Evolutionary conservation across 2,329 filamentous ascomycete genomes (phyloP).

Genomic region (Penicillium sp.): DNA sequence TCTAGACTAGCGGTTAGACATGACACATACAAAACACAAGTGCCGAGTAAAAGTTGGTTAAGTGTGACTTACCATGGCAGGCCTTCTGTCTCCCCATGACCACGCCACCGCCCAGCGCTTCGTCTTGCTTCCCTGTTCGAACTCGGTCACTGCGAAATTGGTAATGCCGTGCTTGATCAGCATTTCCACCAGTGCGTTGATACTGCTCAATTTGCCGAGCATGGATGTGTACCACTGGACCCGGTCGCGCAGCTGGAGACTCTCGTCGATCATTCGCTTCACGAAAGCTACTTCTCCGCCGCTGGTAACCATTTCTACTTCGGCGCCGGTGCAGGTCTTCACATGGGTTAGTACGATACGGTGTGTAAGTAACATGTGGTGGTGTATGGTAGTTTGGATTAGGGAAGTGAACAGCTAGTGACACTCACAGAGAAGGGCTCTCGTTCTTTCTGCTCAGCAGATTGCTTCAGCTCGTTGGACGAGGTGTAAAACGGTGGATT

Average conservation of each 20-base stretch:
- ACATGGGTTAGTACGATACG: not conserved
- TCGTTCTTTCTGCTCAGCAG: constrained; percentile 63
- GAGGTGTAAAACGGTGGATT: constrained; percentile 95
- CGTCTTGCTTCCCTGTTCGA: constrained; percentile 74
- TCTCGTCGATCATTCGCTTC: constrained; percentile 66
- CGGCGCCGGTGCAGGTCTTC: constrained; percentile 64
- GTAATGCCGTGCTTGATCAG: constrained; percentile 55
- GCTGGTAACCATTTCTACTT: constrained; percentile 77
- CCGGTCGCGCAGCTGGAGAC: constrained; percentile 53
- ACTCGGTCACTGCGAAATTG: constrained; percentile 79
- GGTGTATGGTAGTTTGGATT: not conserved
- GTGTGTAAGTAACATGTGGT: not conserved
- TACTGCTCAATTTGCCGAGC: constrained; percentile 76
- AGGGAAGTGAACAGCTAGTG: not conserved
- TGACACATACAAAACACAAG: too few species aligned
- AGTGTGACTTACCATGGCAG: constrained; percentile 52
- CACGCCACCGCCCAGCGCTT: constrained; percentile 83
- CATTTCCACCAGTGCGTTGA: constrained; percentile 59
- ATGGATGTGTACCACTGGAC: constrained; percentile 89
- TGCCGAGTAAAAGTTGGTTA: too few species aligned
- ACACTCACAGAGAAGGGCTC: constrained; percentile 64
- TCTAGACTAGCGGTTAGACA: constrained; percentile 15
- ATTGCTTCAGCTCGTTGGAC: constrained; percentile 61
- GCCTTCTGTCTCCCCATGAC: constrained; percentile 70
- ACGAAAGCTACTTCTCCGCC: constrained; percentile 79